A percentile compares a stretch with the other conserved stretches of the same genome.
phyloP scores from a whole-genome alignment of 2,329 filamentous ascomycete species.

The Aphanoascus verrucosus region DNA sequence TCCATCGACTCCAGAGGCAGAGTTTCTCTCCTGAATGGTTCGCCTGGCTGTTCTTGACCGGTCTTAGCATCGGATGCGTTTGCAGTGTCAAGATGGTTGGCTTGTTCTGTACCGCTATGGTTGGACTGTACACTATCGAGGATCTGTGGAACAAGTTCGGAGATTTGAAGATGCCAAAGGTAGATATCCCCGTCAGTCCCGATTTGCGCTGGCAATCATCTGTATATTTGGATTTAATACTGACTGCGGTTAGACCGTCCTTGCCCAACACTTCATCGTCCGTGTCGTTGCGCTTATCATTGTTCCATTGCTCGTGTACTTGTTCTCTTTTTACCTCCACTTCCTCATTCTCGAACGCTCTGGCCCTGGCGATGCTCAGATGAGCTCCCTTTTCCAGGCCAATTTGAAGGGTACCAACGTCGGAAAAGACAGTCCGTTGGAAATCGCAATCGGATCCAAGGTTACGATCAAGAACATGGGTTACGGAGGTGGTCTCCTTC shows the following conservation, averaged over 20 bases:
- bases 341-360: conserved; percentile 89
- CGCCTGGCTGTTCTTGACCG: conserved; percentile 85
- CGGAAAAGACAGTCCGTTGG: conserved; percentile 85
- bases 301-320: conserved; percentile 80
- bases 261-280: conserved; percentile 67
- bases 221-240: not conserved
- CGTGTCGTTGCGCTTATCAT: conserved; percentile 80
- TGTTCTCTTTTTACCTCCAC: conserved; percentile 90
- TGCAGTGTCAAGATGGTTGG: conserved; percentile 98
- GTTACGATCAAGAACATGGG: conserved; percentile 98
- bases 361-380: conserved; percentile 96
- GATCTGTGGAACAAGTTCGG: conserved; percentile 98
- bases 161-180: conserved; percentile 78
- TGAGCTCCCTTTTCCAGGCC: conserved; percentile 98
- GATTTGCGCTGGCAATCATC: not conserved
- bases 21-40: conserved; percentile 91
- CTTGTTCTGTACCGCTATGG: conserved; percentile 86
- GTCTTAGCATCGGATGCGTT: conserved; percentile 91
- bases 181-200: conserved; percentile 27
- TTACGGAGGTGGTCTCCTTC: conserved; percentile 88
- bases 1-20: conserved; percentile 75
- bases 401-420: conserved; percentile 90
- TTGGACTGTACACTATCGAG: conserved; percentile 90
- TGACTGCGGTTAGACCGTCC: conserved; percentile 26
- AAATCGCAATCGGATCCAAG: conserved; percentile 78